phyloP scores from a whole-genome alignment of 1,284 basidiomycete genomes.

The Sanghuangporus baumii region DNA sequence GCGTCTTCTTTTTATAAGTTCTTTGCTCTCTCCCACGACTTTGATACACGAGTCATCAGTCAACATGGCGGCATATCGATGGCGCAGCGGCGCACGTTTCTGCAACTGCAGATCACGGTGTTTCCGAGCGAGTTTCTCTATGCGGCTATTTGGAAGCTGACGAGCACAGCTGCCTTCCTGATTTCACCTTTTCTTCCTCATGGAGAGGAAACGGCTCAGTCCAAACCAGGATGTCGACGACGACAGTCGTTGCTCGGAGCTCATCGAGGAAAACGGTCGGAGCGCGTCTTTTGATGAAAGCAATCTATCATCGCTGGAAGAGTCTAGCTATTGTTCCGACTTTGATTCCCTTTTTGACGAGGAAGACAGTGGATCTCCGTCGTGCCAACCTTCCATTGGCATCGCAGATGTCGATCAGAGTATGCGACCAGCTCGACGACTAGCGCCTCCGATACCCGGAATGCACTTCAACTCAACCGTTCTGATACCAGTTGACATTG shows the following conservation, averaged over 20 bases:
- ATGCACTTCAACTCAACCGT: constrained; percentile 55
- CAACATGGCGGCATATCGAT: background rate
- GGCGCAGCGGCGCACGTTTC: background rate
- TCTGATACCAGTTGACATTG: constrained; percentile 44
- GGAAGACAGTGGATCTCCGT: background rate
- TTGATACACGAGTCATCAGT: background rate
- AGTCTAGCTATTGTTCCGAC: background rate
- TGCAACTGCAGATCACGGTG: background rate
- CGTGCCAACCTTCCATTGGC: background rate
- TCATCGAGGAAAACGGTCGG: background rate
- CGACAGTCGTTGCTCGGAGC: background rate
- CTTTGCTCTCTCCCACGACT: background rate
- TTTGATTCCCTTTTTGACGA: constrained; percentile 17
- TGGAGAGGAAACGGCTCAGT: background rate
- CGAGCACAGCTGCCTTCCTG: background rate
- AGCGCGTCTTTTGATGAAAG: background rate
- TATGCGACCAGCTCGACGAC: constrained; percentile 21
- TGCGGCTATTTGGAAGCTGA: background rate
- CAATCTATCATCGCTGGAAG: background rate
- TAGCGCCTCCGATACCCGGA: constrained; percentile 52
- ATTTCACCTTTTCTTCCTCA: background rate
- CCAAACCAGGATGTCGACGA: background rate
- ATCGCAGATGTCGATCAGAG: background rate
- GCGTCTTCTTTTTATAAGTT: too few species aligned
- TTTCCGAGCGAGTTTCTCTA: background rate